Conservation (phyloP, 495 filamentous ascomycete species). For the Talaromyces borbonicus region DNA sequence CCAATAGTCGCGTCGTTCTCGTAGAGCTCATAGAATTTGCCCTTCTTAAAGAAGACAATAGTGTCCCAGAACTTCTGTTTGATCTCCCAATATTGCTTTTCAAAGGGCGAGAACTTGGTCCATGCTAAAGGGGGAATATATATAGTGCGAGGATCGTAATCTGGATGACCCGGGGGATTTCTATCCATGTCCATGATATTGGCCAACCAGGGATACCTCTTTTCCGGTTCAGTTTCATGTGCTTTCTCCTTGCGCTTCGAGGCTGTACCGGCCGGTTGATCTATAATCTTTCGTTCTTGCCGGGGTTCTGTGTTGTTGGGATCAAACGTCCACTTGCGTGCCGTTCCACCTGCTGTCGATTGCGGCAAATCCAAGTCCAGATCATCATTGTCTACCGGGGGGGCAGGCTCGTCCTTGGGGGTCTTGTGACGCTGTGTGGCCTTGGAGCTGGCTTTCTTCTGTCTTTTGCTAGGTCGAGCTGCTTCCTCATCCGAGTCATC, state of each 20-base stretch:
- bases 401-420: conserved; percentile 36
- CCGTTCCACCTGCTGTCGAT: conserved; percentile 55
- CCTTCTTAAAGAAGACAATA: conserved; percentile 99
- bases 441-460: conserved; percentile 52
- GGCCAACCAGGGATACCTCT: conserved; percentile 84
- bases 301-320: conserved; percentile 58
- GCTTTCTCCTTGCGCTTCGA: conserved; percentile 61
- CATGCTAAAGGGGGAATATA: conserved; percentile 75
- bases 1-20: conserved; percentile 97
- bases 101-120: conserved; percentile 78
- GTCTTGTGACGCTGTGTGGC: conserved; percentile 42
- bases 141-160: conserved; percentile 86
- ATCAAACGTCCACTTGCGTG: conserved; percentile 79
- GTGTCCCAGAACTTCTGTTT: conserved; percentile 98
- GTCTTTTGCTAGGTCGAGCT: conserved; percentile 53
- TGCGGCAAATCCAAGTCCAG: conserved; percentile 38
- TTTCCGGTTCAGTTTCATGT: conserved; percentile 66
- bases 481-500: conserved; percentile 83
- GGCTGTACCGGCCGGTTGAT: conserved; percentile 33
- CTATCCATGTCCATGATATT: conserved; percentile 72
- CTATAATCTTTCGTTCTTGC: conserved; percentile 37
- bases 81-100: conserved; percentile 99
- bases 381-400: conserved; percentile 39
- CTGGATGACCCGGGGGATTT: conserved; percentile 68
- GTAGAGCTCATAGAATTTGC: conserved; percentile 98